Evolutionary conservation across 1,139 yeast genomes (phyloP), one percentile per base, ranked within the genome.

Genomic region (Chernovozyma sophiae-reginae): DNA sequence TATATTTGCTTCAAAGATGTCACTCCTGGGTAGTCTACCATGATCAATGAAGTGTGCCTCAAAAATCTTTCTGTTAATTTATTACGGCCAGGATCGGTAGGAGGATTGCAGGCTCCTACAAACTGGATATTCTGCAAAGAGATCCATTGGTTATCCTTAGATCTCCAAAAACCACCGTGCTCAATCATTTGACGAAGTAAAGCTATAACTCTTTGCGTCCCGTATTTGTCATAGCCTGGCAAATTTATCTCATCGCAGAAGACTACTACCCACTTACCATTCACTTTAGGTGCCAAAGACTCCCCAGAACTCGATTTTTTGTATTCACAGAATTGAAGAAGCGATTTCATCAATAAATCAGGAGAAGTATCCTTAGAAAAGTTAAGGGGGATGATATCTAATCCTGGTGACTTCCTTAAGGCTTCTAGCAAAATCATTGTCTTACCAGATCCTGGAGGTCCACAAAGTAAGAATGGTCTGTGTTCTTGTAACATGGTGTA

Each of bases 371-470:
- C 92, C 44, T 86, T 86, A 1, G 96, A 86, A 51, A 90, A 89
- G 51, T 89, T 90, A 46, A 92, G 60, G 1, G 87, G 77, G 2
- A 81, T 68, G 4, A 86, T 65, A 28, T 81, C 86, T 41, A 79
- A 64, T 20, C 71, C 66, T 0, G 80, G 73, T 0, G 82, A 68
- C 38, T 69, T 71, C 34, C 86, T 65, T 32, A 92, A 58, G 0
- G 89, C 81, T 37, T 82, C 79, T 46, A 86, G 72, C 22, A 92
- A 60, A 0, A 92, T 81, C 97, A 90, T 90, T 0, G 97, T 90
- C 54, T 92, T 92, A 44, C 98, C 98, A 0, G 96, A 84, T 3
- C 98, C 98, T 0, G 98, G 97, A 0, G 97, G 97, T 4, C 98
- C 98, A 61, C 96, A 89, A 25, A 92, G 66, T 24, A 92, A 65